Conservation (phyloP, 2,329 filamentous ascomycete species). For the Purpureocillium takamizusanense region DNA sequence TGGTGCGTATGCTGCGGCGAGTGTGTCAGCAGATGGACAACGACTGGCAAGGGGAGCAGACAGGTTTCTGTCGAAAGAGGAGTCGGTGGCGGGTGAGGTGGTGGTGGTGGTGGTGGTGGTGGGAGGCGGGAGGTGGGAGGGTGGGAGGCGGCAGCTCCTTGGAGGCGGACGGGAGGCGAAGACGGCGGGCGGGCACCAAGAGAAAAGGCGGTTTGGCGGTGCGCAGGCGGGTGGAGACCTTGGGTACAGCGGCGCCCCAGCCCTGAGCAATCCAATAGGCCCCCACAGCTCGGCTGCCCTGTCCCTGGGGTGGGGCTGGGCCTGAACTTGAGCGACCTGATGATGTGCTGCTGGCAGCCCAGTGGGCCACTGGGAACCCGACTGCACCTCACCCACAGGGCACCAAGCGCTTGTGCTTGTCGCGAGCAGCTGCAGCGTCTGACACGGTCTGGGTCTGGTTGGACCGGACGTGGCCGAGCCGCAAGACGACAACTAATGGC, state of each 20-base stretch:
- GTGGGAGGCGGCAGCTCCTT: not conserved
- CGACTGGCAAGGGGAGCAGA: constrained; percentile 7
- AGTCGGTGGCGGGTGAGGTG: not conserved
- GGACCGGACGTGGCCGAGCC: too few species aligned
- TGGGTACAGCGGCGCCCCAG: too few species aligned
- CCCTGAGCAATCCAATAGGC: constrained; percentile 5
- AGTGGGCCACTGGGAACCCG: too few species aligned
- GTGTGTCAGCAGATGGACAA: constrained; percentile 1
- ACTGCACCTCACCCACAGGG: too few species aligned
- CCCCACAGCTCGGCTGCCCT: constrained; percentile 2
- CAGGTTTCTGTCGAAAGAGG: not conserved
- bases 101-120: constrained; percentile 14
- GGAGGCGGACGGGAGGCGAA: not conserved
- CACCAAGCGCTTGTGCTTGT: too few species aligned
- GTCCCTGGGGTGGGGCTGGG: too few species aligned
- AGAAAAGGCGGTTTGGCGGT: not conserved
- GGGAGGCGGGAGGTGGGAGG: constrained; percentile 5
- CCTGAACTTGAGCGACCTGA: too few species aligned
- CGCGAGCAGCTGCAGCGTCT: too few species aligned
- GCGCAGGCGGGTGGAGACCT: not conserved
- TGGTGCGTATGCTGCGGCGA: constrained; percentile 5
- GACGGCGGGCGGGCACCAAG: constrained; percentile 1
- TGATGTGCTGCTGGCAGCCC: too few species aligned
- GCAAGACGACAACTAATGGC: too few species aligned
- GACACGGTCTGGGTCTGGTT: too few species aligned